Conservation (phyloP, 306 rosid genomes). For the Leucaena leucocephala region DNA sequence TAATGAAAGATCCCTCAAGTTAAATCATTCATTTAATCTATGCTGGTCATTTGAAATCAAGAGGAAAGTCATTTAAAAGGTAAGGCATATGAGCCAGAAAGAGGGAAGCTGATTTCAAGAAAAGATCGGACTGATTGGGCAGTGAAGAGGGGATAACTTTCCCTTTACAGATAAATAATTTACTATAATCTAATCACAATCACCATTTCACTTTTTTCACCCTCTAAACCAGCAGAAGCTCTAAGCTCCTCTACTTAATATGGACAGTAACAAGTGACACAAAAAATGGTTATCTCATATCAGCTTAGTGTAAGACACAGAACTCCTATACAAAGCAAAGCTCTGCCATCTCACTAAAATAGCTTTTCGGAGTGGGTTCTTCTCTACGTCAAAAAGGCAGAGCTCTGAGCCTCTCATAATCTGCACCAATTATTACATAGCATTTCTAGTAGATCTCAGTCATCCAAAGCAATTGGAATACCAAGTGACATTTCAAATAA, state of each 20-base stretch:
- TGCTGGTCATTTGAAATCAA: background rate
- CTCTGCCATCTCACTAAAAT: background rate
- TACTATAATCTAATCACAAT: background rate
- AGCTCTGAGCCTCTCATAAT: background rate
- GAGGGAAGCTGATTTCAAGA: background rate
- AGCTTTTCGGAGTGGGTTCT: background rate
- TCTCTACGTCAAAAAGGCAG: background rate
- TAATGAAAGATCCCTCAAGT: background rate
- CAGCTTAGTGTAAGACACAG: background rate
- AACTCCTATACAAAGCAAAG: background rate
- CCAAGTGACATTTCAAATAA: background rate
- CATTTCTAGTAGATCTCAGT: background rate
- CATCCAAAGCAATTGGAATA: background rate
- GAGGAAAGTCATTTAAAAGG: background rate
- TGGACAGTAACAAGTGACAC: background rate
- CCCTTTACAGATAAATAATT: background rate
- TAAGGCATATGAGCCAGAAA: background rate
- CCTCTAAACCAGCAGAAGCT: background rate
- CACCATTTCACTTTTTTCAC: background rate
- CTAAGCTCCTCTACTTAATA: background rate
- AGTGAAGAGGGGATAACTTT: background rate
- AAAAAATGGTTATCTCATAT: background rate
- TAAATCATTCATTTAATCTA: background rate
- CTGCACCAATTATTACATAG: background rate
- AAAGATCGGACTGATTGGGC: background rate